phyloP scores from a whole-genome alignment of 371 early-diverging fungal species.

The Basidiobolus meristosporus region DNA sequence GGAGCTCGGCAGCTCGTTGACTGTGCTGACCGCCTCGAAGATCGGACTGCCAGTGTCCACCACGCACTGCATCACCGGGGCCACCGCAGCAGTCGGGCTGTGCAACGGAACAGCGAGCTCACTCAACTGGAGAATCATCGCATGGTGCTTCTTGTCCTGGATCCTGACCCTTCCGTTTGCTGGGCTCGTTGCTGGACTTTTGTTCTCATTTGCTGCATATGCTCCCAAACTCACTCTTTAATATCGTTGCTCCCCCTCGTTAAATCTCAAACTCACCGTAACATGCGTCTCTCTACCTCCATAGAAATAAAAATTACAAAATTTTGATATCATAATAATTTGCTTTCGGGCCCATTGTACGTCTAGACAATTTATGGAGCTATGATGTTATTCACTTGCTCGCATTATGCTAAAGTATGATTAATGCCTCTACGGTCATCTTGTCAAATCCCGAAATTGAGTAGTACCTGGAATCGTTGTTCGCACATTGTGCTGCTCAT shows the following conservation, averaged over 20 bases:
- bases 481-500: too few relatives aligned
- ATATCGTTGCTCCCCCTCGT: too few relatives aligned
- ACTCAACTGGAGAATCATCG: slow-evolving; percentile 67
- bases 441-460: too few relatives aligned
- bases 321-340: too few relatives aligned
- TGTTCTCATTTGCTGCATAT: slow-evolving; percentile 38
- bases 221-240: slow-evolving; percentile 13
- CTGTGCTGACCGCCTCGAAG: slow-evolving; percentile 71
- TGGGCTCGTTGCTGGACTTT: slow-evolving; percentile 38
- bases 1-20: slow-evolving; percentile 58
- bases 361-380: too few relatives aligned
- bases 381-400: too few relatives aligned
- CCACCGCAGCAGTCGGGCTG: slow-evolving; percentile 67
- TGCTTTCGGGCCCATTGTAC: too few relatives aligned
- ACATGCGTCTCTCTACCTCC: too few relatives aligned
- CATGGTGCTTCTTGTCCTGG: slow-evolving; percentile 53
- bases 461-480: too few relatives aligned
- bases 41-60: slow-evolving; percentile 70
- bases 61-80: slow-evolving; percentile 76
- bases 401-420: too few relatives aligned
- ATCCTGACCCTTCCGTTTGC: slow-evolving; percentile 62
- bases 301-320: too few relatives aligned
- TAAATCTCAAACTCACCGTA: neutral
- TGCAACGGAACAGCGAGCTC: slow-evolving; percentile 47
- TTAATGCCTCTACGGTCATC: too few relatives aligned